phyloP scores from a whole-genome alignment of 306 rosid genomes.

The Phaseolus lunatus region DNA sequence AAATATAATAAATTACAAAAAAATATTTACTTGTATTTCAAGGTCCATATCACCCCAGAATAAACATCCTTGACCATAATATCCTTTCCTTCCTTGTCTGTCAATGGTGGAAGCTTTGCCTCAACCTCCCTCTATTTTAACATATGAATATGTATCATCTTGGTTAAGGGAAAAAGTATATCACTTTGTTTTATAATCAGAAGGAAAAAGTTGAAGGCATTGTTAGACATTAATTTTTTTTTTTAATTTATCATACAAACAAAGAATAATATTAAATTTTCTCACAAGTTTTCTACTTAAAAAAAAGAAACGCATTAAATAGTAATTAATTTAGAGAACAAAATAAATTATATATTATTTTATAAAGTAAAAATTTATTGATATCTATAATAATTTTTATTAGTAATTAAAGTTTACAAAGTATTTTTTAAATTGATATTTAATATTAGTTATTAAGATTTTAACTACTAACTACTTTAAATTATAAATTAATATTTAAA shows the following conservation, averaged over 20 bases:
- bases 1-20: not conserved
- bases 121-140: slow-evolving; percentile 68
- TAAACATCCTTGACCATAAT: slow-evolving; percentile 55
- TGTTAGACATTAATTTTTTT: not conserved
- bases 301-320: too few species aligned
- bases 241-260: not conserved
- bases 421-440: too few species aligned
- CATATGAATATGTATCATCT: not conserved
- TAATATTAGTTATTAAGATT: too few species aligned
- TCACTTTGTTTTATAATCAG: not conserved
- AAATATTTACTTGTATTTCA: slow-evolving; percentile 56
- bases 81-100: slow-evolving; percentile 55
- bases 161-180: not conserved
- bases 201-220: not conserved
- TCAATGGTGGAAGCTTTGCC: slow-evolving; percentile 59
- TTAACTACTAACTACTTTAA: too few species aligned
- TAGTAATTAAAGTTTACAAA: too few species aligned
- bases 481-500: too few species aligned
- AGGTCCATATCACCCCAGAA: slow-evolving; percentile 52
- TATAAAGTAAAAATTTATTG: too few species aligned
- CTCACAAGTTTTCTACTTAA: not conserved
- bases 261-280: not conserved
- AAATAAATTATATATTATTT: too few species aligned
- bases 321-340: too few species aligned
- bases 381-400: too few species aligned